Conservation (phyloP, 345 rosid species). For the Dipteronia sinensis region DNA sequence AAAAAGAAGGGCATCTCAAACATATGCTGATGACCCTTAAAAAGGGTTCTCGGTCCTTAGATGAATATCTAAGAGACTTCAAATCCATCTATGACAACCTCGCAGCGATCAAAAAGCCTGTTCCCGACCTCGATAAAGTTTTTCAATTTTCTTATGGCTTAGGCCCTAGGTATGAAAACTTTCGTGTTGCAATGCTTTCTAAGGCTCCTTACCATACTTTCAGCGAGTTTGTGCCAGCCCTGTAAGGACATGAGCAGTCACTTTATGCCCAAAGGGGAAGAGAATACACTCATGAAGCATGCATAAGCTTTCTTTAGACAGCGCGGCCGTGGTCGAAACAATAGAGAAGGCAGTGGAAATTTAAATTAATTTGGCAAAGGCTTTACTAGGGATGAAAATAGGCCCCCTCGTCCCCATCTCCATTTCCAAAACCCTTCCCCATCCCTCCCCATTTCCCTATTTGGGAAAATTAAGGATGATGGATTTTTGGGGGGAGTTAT, state of each 20-base stretch:
- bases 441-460: no score
- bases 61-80: neutral
- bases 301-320: no score
- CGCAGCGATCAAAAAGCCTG: neutral
- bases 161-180: neutral
- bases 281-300: no score
- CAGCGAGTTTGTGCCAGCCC: neutral
- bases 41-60: neutral
- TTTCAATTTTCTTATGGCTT: neutral
- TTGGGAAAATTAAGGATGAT: no score
- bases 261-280: no score
- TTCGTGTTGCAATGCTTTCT: neutral
- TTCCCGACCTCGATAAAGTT: slow-evolving; percentile 1
- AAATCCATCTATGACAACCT: slow-evolving; percentile 5
- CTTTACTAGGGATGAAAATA: no score
- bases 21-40: neutral
- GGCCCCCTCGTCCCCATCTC: no score
- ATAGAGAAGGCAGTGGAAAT: no score
- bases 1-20: neutral
- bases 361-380: no score
- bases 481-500: no score
- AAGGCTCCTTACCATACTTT: neutral
- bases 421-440: no score
- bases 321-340: no score
- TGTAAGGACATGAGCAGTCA: neutral